These are phyloP conservation scores for Candida nitratophila DNA, from an alignment of 805 yeast genomes.

Conservation along the genomic window DNA sequence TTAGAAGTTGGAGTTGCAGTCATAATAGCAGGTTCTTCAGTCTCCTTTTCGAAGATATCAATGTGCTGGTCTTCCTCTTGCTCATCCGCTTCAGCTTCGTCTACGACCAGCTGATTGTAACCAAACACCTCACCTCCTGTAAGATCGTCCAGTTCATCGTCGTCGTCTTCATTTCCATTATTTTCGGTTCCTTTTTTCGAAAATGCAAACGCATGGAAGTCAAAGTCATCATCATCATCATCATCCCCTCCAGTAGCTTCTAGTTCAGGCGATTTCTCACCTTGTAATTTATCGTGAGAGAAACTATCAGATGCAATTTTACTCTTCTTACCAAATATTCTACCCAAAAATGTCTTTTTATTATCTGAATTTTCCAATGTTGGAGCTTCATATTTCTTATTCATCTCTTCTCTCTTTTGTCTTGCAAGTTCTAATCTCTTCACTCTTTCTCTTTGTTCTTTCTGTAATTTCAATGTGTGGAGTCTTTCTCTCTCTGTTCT, in stretches of 20 bases:
- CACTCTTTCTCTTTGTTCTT: constrained; percentile 18
- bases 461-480: constrained; percentile 8
- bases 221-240: constrained; percentile 3
- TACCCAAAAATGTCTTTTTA: constrained; percentile 16
- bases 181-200: not conserved
- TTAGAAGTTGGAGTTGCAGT: too few species aligned
- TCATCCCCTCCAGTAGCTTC: constrained; percentile 2
- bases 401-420: constrained; percentile 14
- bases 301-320: constrained; percentile 22
- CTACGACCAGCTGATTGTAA: not conserved
- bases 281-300: constrained; percentile 13
- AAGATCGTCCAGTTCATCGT: not conserved
- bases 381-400: constrained; percentile 11
- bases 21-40: too few species aligned
- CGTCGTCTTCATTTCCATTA: not conserved
- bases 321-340: constrained; percentile 21
- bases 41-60: not conserved
- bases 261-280: constrained; percentile 2
- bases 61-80: not conserved
- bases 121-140: not conserved
- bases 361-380: not conserved
- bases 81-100: not conserved
- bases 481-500: constrained; percentile 10
- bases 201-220: constrained; percentile 1
- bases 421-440: constrained; percentile 12